Evolutionary conservation across 2,329 filamentous ascomycete species (phyloP).

Genomic region (Cladosporium cucumerinum): DNA sequence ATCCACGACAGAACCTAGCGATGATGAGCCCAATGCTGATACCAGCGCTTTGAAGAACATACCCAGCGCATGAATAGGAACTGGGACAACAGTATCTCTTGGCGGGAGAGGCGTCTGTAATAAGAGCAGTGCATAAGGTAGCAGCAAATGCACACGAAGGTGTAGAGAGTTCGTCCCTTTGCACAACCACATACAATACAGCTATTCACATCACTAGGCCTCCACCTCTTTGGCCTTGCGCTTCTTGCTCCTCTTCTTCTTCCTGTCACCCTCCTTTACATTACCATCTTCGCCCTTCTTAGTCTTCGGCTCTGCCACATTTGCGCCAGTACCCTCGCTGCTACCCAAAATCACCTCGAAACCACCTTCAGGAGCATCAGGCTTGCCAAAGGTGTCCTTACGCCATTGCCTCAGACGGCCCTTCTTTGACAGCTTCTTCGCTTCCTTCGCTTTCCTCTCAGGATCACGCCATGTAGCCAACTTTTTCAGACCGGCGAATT

Average conservation of each 20-base stretch:
- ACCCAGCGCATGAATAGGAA: not conserved
- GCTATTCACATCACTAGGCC: slow-evolving; percentile 15
- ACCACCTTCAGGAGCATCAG: slow-evolving; percentile 49
- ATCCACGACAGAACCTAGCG: not conserved
- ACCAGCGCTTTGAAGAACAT: not conserved
- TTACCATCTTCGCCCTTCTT: slow-evolving; percentile 30
- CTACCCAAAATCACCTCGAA: slow-evolving; percentile 35
- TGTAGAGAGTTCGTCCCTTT: not conserved
- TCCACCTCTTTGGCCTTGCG: slow-evolving; percentile 37
- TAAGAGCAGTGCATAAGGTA: not conserved
- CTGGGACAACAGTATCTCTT: not conserved
- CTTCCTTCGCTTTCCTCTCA: slow-evolving; percentile 85
- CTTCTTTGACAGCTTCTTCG: slow-evolving; percentile 89
- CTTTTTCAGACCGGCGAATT: slow-evolving; percentile 92
- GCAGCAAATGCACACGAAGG: not conserved
- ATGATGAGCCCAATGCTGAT: not conserved
- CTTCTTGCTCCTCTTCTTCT: slow-evolving; percentile 40
- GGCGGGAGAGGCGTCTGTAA: not conserved
- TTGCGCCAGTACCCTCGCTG: slow-evolving; percentile 27
- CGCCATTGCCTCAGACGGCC: slow-evolving; percentile 84
- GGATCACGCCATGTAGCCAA: slow-evolving; percentile 82
- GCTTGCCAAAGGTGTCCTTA: slow-evolving; percentile 62
- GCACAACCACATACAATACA: not conserved
- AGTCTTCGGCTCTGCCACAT: slow-evolving; percentile 25
- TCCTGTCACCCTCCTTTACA: slow-evolving; percentile 35